Evolutionary conservation across 345 rosid genomes (phyloP), one percentile per base, ranked within the genome.

Genomic region (Linum lewisii): DNA sequence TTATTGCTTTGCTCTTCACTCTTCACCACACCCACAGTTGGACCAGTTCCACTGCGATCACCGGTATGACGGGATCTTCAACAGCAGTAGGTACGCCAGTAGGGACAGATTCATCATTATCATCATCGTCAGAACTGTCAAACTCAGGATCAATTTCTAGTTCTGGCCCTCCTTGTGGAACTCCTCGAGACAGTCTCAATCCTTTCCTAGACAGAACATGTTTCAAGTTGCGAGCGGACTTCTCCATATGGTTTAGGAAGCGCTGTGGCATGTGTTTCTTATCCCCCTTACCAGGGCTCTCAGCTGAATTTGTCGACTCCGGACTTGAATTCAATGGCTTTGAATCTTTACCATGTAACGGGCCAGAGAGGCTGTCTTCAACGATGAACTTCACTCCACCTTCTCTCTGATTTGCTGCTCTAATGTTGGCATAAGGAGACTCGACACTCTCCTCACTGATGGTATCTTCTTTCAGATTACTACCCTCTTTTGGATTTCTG

Each of bases 141-240:
- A 4, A 42, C 47, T 42, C 47, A 8, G 47, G 16, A 11, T 42
- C 47, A 1, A 42, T 42, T 42, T 11, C 47, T 11, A 42, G 47
- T 1, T 42, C 47, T 1, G 16, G 16, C 14, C 47, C 47, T 42
- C 15, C 15, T 4, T 42, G 4, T 16, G 18, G 18, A 11, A 32
- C 54, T 20, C 29, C 76, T 25, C 7, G 67, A 21, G 68, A 62
- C 54, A 58, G 78, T 67, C 66, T 76, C 26, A 96, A 85, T 22
- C 85, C 87, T 79, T 80, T 93, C 26, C 73, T 79, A 3, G 96
- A 85, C 63, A 93, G 72, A 0, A 32, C 85, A 44, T 85, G 79
- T 71, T 81, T 92, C 38, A 88, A 2, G 42, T 57, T 55, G 51
- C 73, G 77, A 52, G 87, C 87, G 66, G 80, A 81, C 32, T 80